A percentile compares a stretch with the other conserved stretches of the same genome.
Evolutionary conservation across 2,329 filamentous ascomycete species (phyloP).

Genomic region (Cercospora nicotianae): DNA sequence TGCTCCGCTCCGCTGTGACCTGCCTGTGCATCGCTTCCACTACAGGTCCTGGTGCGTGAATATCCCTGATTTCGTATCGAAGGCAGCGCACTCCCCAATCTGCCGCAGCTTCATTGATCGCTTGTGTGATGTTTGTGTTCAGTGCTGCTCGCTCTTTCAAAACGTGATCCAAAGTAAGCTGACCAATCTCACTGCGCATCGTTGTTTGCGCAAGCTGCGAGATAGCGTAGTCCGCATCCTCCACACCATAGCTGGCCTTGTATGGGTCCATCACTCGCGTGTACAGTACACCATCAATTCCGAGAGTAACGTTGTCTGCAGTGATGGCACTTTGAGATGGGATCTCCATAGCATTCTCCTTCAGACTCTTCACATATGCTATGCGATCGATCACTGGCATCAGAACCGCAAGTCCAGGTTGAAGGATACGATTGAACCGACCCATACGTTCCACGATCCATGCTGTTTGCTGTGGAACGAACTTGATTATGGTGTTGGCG

Average conservation of each 20-base stretch:
- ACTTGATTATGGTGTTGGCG: constrained; percentile 91
- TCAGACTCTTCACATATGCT: constrained; percentile 95
- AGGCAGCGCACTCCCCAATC: constrained; percentile 97
- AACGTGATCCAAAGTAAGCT: constrained; percentile 93
- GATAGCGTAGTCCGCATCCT: constrained; percentile 98
- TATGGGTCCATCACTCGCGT: constrained; percentile 97
- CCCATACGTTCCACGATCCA: constrained; percentile 99
- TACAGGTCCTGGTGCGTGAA: constrained; percentile 89
- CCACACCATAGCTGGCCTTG: constrained; percentile 97
- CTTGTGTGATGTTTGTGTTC: constrained; percentile 97
- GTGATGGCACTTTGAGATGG: constrained; percentile 97
- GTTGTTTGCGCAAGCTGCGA: constrained; percentile 97
- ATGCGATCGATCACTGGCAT: constrained; percentile 92
- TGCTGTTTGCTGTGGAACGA: constrained; percentile 96
- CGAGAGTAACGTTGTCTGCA: constrained; percentile 95
- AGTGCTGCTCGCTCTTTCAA: constrained; percentile 94
- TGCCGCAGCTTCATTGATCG: constrained; percentile 96
- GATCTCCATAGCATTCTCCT: constrained; percentile 95
- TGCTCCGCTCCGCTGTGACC: constrained; percentile 94
- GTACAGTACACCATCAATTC: constrained; percentile 92
- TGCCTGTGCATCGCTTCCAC: constrained; percentile 98
- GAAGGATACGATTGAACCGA: constrained; percentile 88
- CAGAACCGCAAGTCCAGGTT: constrained; percentile 86
- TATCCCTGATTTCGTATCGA: constrained; percentile 96
- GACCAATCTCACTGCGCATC: constrained; percentile 97